Conservation (phyloP, 495 filamentous ascomycete species). For the Cercophora newfieldiana region DNA sequence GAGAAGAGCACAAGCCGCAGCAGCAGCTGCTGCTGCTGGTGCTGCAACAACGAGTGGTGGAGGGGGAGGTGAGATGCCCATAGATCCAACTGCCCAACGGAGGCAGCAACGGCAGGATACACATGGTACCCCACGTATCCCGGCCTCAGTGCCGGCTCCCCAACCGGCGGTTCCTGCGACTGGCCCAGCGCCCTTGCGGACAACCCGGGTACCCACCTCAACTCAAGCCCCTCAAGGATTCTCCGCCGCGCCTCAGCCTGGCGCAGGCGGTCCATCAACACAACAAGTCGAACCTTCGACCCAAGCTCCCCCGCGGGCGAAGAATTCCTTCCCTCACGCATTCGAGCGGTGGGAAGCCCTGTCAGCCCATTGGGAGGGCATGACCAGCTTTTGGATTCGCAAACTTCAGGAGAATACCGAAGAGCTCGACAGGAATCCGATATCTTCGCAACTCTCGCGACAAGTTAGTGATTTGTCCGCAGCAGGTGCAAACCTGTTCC, state of each 20-base stretch:
- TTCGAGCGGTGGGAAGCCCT: slow-evolving; percentile 97
- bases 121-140: slow-evolving; percentile 18
- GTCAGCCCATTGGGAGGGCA: slow-evolving; percentile 96
- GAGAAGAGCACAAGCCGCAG: slow-evolving; percentile 36
- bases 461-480: slow-evolving; percentile 96
- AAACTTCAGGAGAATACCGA: slow-evolving; percentile 85
- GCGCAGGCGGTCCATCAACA: slow-evolving; percentile 18
- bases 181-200: slow-evolving; percentile 25
- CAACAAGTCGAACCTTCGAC: slow-evolving; percentile 38
- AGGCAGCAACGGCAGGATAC: slow-evolving; percentile 37
- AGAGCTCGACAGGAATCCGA: slow-evolving; percentile 75
- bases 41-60: slow-evolving; percentile 46
- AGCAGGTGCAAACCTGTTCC: slow-evolving; percentile 94
- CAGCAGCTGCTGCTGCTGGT: slow-evolving; percentile 52
- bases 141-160: slow-evolving; percentile 13
- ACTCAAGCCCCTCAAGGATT: slow-evolving; percentile 24
- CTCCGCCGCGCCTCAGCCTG: slow-evolving; percentile 18
- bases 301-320: slow-evolving; percentile 34
- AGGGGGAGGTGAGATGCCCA: slow-evolving; percentile 20
- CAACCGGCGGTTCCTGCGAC: slow-evolving; percentile 20
- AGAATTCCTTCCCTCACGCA: slow-evolving; percentile 82
- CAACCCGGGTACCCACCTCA: slow-evolving; percentile 27
- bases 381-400: slow-evolving; percentile 96
- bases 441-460: slow-evolving; percentile 83
- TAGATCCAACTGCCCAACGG: slow-evolving; percentile 46